Percentiles rank a stretch among this genome's conserved stretches.
Conservation (phyloP, 202 grass and related monocot genomes). For the Brachypodium distachyon region DNA sequence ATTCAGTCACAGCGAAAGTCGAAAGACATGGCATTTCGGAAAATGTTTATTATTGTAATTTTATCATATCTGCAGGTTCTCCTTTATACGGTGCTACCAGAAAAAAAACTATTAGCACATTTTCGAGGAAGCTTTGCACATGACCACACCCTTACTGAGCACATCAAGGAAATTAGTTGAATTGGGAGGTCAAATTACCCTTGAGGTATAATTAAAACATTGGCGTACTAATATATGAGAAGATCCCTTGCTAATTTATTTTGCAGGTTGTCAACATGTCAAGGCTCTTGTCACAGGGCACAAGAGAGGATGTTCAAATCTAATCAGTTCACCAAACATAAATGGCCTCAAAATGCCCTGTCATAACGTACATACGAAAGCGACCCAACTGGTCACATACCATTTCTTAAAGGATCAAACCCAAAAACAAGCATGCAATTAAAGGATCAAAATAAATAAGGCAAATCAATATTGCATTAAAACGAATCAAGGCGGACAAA, state of each 20-base stretch:
- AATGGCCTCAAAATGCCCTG: neutral
- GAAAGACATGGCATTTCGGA: neutral
- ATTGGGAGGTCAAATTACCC: neutral
- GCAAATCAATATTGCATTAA: neutral
- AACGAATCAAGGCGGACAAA: neutral
- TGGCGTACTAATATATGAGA: neutral
- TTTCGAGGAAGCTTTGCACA: neutral
- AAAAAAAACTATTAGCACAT: neutral
- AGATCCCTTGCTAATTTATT: neutral
- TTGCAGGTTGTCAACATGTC: neutral
- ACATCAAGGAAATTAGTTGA: neutral
- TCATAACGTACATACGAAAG: conserved; percentile 12
- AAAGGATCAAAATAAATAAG: neutral
- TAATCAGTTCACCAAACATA: neutral
- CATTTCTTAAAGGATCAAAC: neutral
- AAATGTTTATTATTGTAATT: neutral
- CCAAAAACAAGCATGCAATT: neutral
- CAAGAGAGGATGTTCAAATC: conserved; percentile 15
- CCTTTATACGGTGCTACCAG: neutral
- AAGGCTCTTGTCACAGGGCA: neutral
- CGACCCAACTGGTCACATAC: neutral
- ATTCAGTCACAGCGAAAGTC: neutral
- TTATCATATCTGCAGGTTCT: neutral
- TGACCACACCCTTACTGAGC: neutral
- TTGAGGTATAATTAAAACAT: neutral